Conservation (phyloP, 1,139 yeast species). For the Kazachstania sp. region DNA sequence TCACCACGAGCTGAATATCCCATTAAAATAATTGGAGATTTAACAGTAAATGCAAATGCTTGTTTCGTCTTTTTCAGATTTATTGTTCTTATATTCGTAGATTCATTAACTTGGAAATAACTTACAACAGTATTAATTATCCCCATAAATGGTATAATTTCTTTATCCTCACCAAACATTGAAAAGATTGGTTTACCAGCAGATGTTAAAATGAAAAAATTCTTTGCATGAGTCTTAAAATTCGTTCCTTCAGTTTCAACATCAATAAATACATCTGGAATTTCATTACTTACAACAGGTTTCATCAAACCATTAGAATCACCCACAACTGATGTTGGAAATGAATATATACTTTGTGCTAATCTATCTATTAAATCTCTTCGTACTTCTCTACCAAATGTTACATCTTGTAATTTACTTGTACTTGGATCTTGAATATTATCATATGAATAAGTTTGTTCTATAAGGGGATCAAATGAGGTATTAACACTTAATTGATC, state of each 20-base stretch:
- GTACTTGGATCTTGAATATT: not conserved
- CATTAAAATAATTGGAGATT: slow-evolving; percentile 64
- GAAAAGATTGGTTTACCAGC: slow-evolving; percentile 94
- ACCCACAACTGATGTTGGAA: slow-evolving; percentile 9
- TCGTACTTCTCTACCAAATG: slow-evolving; percentile 4
- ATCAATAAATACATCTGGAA: slow-evolving; percentile 18
- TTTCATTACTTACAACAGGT: slow-evolving; percentile 21
- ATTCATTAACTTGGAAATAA: slow-evolving; percentile 32
- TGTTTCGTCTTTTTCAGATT: slow-evolving; percentile 38
- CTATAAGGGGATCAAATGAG: not conserved
- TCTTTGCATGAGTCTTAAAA: slow-evolving; percentile 14
- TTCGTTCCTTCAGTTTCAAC: not conserved
- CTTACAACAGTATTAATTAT: slow-evolving; percentile 37
- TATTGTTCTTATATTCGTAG: slow-evolving; percentile 33
- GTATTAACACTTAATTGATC: slow-evolving; percentile 1
- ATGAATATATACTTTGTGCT: slow-evolving; percentile 19
- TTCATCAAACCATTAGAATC: slow-evolving; percentile 1
- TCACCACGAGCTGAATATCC: slow-evolving; percentile 58
- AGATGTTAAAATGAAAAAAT: slow-evolving; percentile 67
- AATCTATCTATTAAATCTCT: slow-evolving; percentile 11
- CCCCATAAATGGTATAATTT: slow-evolving; percentile 68
- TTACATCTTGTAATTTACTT: not conserved
- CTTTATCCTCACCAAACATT: slow-evolving; percentile 64
- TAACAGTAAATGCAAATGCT: slow-evolving; percentile 50
- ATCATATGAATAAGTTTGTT: not conserved